Base-by-base conservation (phyloP, 1,284 basidiomycete genomes). In the Cryptococcus hybrid region DNA sequence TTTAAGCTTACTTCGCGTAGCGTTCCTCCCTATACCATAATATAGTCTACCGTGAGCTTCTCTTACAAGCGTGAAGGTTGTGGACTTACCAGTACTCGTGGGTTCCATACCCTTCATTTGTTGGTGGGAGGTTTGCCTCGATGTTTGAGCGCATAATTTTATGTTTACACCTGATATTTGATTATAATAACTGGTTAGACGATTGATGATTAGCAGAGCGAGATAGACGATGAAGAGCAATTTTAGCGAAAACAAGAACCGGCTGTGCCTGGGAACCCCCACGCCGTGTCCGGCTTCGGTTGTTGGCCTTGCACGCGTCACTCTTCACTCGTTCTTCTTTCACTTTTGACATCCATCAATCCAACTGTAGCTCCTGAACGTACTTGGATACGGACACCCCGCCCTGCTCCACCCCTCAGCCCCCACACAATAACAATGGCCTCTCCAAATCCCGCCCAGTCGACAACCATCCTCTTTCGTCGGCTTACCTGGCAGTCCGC, bases 61-160 rank as follows among this genome's bases (percentile, higher is more conserved):
- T 39, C 9, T 44, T 35, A 15, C 66, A 60, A 61, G 47, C 47
- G 18, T 18, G 51, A 50, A 54, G 54, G 43, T n/a, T 30, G 4
- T 5, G 42, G 40, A 68, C 78, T 42, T 60, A 88, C 89, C 89
- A 91, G 71, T 90, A 91, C 62, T 86, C 82, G 64, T 84, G 84
- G 2, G 85, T 86, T 1, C 86, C 84, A 62, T 90, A 91, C 54
- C 87, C 84, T 67, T 89, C 86, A 70, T 90, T 91, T 53, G 81
- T 84, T 15, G 79, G 70, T 6, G 87, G 88, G 8, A 88, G 78
- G 45, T 74, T 74, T 39, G 79, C 69, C 56, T 80, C 78, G 40
- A 70, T 58, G 13, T 44, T 51, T 12, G 61, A 63, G 8, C 57
- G 57, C 63, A 65, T 65, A 30, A 30, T 30, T 30, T 30, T 30